Evolutionary conservation across 345 rosid species (phyloP).

Genomic region (Combretum micranthum): DNA sequence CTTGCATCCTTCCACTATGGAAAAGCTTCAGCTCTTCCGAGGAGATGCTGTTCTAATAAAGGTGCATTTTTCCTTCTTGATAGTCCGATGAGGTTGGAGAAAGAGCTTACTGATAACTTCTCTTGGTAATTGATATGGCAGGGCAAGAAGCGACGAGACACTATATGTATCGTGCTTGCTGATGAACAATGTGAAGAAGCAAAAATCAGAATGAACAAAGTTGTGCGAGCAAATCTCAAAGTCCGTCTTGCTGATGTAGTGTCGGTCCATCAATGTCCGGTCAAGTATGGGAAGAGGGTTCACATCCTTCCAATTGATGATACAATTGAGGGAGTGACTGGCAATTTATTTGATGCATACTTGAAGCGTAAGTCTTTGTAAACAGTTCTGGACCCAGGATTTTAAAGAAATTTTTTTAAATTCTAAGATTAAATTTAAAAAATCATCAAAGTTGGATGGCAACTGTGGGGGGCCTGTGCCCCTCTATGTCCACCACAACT

Average conservation of each 20-base stretch:
- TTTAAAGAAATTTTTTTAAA: too few species aligned
- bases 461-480: too few species aligned
- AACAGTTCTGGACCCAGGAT: too few species aligned
- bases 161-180: slow-evolving; percentile 73
- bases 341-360: slow-evolving; percentile 85
- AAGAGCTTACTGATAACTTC: not conserved
- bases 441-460: too few species aligned
- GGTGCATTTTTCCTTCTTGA: slow-evolving; percentile 31
- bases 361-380: slow-evolving; percentile 57
- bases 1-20: slow-evolving; percentile 82
- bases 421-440: too few species aligned
- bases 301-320: slow-evolving; percentile 90
- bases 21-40: slow-evolving; percentile 91
- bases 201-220: slow-evolving; percentile 80
- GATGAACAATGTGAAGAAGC: slow-evolving; percentile 81
- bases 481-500: too few species aligned
- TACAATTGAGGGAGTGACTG: slow-evolving; percentile 86
- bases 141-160: slow-evolving; percentile 85
- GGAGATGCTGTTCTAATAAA: slow-evolving; percentile 85
- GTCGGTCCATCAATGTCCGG: slow-evolving; percentile 83
- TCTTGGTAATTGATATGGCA: slow-evolving; percentile 9
- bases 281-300: slow-evolving; percentile 81
- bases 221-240: slow-evolving; percentile 76
- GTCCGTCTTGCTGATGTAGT: slow-evolving; percentile 82
- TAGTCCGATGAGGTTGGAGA: not conserved